Evolutionary conservation across 257 asterid species (phyloP), one percentile per base, ranked within the genome.

Genomic region (Lycium ferocissimum): DNA sequence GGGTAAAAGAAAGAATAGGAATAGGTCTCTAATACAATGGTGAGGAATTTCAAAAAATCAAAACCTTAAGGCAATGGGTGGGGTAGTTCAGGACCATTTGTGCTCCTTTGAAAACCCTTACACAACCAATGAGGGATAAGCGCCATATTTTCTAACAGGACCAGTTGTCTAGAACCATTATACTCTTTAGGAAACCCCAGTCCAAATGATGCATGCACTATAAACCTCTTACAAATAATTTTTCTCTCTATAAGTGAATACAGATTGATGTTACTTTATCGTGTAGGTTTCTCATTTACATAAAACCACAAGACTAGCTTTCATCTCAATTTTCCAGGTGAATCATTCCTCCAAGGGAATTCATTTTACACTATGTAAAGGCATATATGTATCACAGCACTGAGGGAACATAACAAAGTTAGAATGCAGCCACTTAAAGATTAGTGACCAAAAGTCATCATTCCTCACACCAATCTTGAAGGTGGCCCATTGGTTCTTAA

Each of bases 271-370:
- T 75, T 22, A 22, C 26, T 53, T 51, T 53, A 26, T 78, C 2
- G 9, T 78, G 26, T 53, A 53, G 22, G 3, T 14, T 53, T 22
- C 65, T 78, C 65, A 78, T 75, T 3, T 67, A 22, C 43, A 26
- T 53, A 78, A 78, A 53, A 8, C 82, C 82, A 78, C 49, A 78
- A 14, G 47, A 33, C 47, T 26, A 33, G n/a, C 73, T 78, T 78
- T 78, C 82, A 78, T 78, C 82, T 78, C 47, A 14, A 78, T 53
- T 13, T 13, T 51, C 65, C 59, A 76, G 82, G 63, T 13, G 82
- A 53, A 76, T 49, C 12, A 49, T 49, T 75, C 62, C 0, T 51
- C 82, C n/a, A 75, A 51, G 13, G 17, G 65, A 51, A 26, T 78
- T 26, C 33, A 26, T 76, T 43, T 53, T 15, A 76, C 82, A 53